Percentiles rank a stretch among this genome's conserved stretches.
These are phyloP conservation scores for Naganishia albida DNA, from an alignment of 1,284 basidiomycete species.

Conservation along the genomic window DNA sequence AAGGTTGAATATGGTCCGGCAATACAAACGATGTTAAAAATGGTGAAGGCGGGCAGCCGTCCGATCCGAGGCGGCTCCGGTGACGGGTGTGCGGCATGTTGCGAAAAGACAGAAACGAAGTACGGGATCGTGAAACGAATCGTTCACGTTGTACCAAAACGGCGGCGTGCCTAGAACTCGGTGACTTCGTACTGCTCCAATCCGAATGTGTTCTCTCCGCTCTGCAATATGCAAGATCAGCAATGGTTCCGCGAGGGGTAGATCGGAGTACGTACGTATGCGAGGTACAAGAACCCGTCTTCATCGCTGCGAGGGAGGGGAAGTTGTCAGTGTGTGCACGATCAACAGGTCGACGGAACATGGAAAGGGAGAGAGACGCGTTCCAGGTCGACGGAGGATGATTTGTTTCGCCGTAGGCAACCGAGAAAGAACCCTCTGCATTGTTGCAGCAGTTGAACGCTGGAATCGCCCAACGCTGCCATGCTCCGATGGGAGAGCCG, in stretches of 20 bases:
- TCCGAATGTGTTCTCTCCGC: constrained; percentile 31
- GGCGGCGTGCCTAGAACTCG: constrained; percentile 14
- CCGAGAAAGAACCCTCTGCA: background rate
- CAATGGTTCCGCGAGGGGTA: background rate
- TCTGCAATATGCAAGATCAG: background rate
- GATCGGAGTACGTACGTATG: constrained; percentile 90
- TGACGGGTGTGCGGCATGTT: too few species aligned
- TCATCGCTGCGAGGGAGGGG: constrained; percentile 68
- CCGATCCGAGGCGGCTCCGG: too few species aligned
- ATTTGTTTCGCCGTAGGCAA: too few species aligned
- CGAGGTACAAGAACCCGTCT: constrained; percentile 93
- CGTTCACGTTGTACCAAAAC: background rate
- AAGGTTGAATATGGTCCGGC: background rate
- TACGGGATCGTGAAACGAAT: too few species aligned
- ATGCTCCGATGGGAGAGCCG: too few species aligned
- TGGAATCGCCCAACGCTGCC: background rate
- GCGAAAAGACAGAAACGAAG: too few species aligned
- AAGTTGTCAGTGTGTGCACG: background rate
- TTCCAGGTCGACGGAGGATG: too few species aligned
- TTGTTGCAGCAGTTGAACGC: background rate
- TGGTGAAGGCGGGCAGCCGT: background rate
- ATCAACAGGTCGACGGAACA: background rate
- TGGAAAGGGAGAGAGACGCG: background rate
- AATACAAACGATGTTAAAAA: constrained; percentile 2
- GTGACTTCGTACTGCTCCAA: constrained; percentile 8